Evolutionary conservation across 768 basidiomycete genomes (phyloP).

Genomic region (Macrocybe gigantea): DNA sequence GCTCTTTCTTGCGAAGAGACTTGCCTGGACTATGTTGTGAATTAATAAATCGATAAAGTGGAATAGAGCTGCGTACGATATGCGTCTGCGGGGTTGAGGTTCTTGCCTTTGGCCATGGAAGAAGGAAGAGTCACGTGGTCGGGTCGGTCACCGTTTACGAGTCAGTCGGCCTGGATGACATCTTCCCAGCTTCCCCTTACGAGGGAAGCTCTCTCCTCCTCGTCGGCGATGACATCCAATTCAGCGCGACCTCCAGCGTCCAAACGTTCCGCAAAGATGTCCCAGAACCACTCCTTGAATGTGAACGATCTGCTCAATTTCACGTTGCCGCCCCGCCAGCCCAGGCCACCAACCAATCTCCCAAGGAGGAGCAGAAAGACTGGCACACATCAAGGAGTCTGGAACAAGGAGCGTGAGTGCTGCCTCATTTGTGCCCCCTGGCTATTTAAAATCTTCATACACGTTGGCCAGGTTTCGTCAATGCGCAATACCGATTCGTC

Average conservation of each 20-base stretch:
- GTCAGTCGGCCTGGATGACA: constrained; percentile 8
- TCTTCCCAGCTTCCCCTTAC: too few species aligned
- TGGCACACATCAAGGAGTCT: constrained; percentile 56
- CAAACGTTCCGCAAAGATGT: constrained; percentile 66
- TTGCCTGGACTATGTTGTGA: constrained; percentile 56
- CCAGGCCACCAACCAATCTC: constrained; percentile 45
- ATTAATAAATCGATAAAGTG: not conserved
- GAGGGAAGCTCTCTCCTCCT: not conserved
- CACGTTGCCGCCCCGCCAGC: constrained; percentile 82
- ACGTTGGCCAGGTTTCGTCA: constrained; percentile 74
- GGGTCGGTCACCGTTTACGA: constrained; percentile 20
- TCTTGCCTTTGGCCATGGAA: constrained; percentile 51
- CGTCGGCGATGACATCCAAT: constrained; percentile 29
- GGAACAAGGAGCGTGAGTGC: constrained; percentile 90
- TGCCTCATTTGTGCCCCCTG: constrained; percentile 5
- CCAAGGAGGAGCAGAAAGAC: constrained; percentile 76
- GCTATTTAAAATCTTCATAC: constrained; percentile 11
- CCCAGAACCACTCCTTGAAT: constrained; percentile 37
- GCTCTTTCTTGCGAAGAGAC: constrained; percentile 87
- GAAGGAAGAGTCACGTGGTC: constrained; percentile 10
- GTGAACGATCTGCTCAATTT: constrained; percentile 92
- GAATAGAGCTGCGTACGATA: constrained; percentile 51
- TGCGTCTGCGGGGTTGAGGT: constrained; percentile 90
- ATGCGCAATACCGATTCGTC: constrained; percentile 94
- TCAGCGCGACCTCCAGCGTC: constrained; percentile 32